phyloP scores from a whole-genome alignment of 202 grass and related monocot genomes.

The Musa balbisiana region DNA sequence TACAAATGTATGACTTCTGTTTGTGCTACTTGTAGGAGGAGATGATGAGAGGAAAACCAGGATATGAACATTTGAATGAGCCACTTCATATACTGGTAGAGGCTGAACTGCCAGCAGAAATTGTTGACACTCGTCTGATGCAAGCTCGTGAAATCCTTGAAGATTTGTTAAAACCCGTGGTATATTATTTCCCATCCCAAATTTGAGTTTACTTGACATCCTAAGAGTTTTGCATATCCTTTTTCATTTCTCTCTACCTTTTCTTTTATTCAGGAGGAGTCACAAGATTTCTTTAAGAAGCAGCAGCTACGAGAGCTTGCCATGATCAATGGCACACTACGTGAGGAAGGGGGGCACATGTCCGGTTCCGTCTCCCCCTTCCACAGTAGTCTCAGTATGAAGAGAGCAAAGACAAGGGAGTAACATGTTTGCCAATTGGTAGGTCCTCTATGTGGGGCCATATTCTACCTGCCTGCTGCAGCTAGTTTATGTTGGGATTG shows the following conservation, averaged over 20 bases:
- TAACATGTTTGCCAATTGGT: background rate
- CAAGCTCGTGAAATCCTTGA: slow-evolving; percentile 32
- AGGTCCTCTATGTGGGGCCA: background rate
- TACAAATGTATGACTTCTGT: background rate
- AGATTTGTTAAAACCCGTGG: slow-evolving; percentile 35
- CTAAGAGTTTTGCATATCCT: background rate
- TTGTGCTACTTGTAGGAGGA: slow-evolving; percentile 22
- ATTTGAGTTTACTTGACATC: background rate
- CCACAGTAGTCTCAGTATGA: slow-evolving; percentile 31
- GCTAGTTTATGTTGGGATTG: background rate
- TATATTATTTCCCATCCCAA: slow-evolving; percentile 12
- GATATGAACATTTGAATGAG: slow-evolving; percentile 41
- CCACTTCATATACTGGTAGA: slow-evolving; percentile 34
- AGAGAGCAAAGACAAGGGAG: slow-evolving; percentile 39
- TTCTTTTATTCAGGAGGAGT: slow-evolving; percentile 22
- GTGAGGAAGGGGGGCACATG: slow-evolving; percentile 20
- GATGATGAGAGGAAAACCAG: slow-evolving; percentile 35
- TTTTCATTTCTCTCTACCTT: background rate
- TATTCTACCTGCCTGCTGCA: background rate
- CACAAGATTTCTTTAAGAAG: slow-evolving; percentile 41
- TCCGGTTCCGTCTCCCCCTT: slow-evolving; percentile 30
- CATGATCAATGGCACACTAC: slow-evolving; percentile 34
- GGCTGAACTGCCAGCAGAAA: slow-evolving; percentile 32
- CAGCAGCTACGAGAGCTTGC: slow-evolving; percentile 42
- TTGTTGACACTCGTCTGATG: slow-evolving; percentile 25